phyloP scores from a whole-genome alignment of 2,329 filamentous ascomycete genomes.

The Pestalotiopsis sp. region DNA sequence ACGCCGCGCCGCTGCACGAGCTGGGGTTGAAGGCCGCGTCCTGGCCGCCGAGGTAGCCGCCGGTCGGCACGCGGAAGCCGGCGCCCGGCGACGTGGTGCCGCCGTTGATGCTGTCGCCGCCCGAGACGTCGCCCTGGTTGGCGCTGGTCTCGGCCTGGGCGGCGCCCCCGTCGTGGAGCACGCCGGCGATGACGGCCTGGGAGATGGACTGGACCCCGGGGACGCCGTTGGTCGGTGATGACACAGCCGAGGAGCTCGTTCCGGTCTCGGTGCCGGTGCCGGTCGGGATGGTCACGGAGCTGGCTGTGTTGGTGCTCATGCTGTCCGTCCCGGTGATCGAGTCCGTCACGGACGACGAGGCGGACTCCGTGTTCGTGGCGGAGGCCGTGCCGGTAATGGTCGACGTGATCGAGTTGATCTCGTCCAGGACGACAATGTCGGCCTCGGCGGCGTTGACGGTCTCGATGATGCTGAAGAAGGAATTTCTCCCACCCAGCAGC shows the following conservation, averaged over 20 bases:
- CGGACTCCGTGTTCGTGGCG: background rate
- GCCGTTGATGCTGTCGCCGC: background rate
- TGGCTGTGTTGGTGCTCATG: background rate
- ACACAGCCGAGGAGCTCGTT: background rate
- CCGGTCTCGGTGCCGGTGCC: background rate
- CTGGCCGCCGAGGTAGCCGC: slow-evolving; percentile 25
- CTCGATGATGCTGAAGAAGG: slow-evolving; percentile 15
- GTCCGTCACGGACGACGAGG: background rate
- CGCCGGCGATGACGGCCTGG: background rate
- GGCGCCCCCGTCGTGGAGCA: background rate
- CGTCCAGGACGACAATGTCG: background rate
- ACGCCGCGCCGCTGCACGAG: slow-evolving; percentile 23
- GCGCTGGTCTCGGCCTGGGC: slow-evolving; percentile 9
- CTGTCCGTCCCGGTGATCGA: background rate
- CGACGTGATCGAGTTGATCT: background rate
- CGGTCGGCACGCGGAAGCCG: background rate
- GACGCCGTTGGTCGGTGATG: background rate
- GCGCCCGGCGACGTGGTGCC: slow-evolving; percentile 5
- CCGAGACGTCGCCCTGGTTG: no score
- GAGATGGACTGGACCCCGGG: background rate
- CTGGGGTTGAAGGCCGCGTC: slow-evolving; percentile 17
- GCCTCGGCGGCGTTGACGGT: slow-evolving; percentile 4
- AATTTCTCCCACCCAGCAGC: background rate
- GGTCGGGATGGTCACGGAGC: background rate
- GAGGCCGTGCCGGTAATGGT: background rate